phyloP scores from a whole-genome alignment of 768 basidiomycete genomes.

The Wakefieldia striispora region DNA sequence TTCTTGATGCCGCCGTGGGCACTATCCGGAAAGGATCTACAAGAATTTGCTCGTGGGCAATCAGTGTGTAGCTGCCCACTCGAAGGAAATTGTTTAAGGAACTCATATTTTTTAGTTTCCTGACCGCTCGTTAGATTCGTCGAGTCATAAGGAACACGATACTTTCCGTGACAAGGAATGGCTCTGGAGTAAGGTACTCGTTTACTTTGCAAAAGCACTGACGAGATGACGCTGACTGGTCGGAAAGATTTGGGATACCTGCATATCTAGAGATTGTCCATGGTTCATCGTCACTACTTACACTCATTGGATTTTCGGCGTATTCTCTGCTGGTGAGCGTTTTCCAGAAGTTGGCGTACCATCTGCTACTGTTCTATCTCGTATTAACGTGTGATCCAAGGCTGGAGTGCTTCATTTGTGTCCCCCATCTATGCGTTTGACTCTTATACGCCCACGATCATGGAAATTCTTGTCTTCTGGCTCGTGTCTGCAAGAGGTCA shows the following conservation, averaged over 20 bases:
- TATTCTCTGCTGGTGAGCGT: conserved; percentile 38
- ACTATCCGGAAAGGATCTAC: conserved; percentile 33
- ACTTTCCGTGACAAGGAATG: conserved; percentile 40
- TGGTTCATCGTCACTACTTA: conserved; percentile 46
- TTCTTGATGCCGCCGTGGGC: conserved; percentile 42
- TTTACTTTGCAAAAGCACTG: neutral
- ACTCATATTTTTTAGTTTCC: conserved; percentile 18
- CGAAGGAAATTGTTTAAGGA: neutral
- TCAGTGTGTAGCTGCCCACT: conserved; percentile 12
- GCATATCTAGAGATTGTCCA: conserved; percentile 32
- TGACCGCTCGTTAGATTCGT: conserved; percentile 7
- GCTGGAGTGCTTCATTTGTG: conserved; percentile 53
- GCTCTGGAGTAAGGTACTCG: conserved; percentile 52
- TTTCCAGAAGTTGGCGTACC: neutral
- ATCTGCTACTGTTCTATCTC: neutral
- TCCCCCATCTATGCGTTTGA: conserved; percentile 44
- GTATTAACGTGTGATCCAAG: conserved; percentile 30
- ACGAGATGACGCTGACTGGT: conserved; percentile 5
- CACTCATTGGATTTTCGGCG: conserved; percentile 43
- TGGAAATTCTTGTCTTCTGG: conserved; percentile 56
- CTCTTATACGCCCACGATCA: conserved; percentile 42
- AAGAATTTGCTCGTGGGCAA: conserved; percentile 29
- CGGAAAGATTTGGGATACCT: conserved; percentile 40
- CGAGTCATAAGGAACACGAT: neutral
- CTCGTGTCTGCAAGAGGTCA: conserved; percentile 49